A percentile compares a stretch with the other conserved stretches of the same genome.
These are phyloP conservation scores for Zasmidium citrigriseum DNA, from an alignment of 2,329 filamentous ascomycete species.

Conservation along the genomic window DNA sequence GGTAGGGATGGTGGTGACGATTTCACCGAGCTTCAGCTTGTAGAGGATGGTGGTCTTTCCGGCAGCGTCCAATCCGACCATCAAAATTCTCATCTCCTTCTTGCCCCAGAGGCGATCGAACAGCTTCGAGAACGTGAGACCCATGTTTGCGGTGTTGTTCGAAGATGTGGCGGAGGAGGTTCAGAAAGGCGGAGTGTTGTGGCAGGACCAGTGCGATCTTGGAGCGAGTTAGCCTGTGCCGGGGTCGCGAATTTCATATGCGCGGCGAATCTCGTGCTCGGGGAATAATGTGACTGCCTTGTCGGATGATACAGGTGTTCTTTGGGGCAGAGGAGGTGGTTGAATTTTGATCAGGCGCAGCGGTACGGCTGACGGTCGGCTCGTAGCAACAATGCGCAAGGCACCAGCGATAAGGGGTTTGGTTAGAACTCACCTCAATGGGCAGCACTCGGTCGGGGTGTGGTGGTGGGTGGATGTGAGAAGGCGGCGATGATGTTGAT, in stretches of 20 bases:
- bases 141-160: slow-evolving; percentile 69
- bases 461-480: background rate
- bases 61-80: slow-evolving; percentile 96
- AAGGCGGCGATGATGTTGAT: background rate
- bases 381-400: slow-evolving; percentile 5
- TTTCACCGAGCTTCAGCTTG: slow-evolving; percentile 97
- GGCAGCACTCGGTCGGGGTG: slow-evolving; percentile 5
- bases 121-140: slow-evolving; percentile 89
- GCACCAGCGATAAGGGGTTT: slow-evolving; percentile 2
- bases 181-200: slow-evolving; percentile 3
- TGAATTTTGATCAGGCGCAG: slow-evolving; percentile 11
- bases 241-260: background rate
- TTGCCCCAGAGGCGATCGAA: slow-evolving; percentile 99
- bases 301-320: slow-evolving; percentile 20
- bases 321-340: slow-evolving; percentile 8
- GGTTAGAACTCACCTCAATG: slow-evolving; percentile 13
- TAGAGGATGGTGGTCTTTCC: slow-evolving; percentile 99
- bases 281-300: slow-evolving; percentile 22
- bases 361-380: slow-evolving; percentile 1
- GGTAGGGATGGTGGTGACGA: slow-evolving; percentile 96
- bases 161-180: slow-evolving; percentile 4
- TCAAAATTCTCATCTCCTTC: slow-evolving; percentile 97
- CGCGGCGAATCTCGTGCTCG: slow-evolving; percentile 1
- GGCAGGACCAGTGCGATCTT: slow-evolving; percentile 16
- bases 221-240: slow-evolving; percentile 8